These are phyloP conservation scores for Houttuynia cordata DNA, from an alignment of 164 flowering plant genomes.

Conservation along the genomic window DNA sequence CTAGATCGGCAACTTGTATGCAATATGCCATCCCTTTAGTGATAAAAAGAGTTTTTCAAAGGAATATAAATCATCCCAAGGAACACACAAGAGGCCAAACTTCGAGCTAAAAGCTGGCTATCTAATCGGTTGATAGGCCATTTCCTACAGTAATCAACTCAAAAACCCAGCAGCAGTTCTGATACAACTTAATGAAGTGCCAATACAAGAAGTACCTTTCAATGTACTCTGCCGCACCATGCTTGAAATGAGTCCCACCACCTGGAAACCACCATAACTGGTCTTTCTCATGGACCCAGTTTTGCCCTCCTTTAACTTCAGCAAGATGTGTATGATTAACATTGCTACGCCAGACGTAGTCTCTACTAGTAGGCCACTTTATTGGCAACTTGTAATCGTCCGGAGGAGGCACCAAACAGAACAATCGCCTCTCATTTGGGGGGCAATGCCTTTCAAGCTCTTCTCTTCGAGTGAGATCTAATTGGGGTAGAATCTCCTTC, in stretches of 20 bases:
- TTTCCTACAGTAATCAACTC: too few relatives aligned
- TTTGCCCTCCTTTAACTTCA: conserved; percentile 96
- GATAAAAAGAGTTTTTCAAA: too few relatives aligned
- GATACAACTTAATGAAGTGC: too few relatives aligned
- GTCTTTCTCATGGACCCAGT: conserved; percentile 81
- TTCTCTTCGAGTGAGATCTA: conserved; percentile 61
- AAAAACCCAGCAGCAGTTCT: too few relatives aligned
- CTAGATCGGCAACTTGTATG: neutral
- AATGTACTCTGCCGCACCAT: conserved; percentile 92
- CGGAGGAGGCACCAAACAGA: conserved; percentile 94
- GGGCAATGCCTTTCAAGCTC: conserved; percentile 95
- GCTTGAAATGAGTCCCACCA: conserved; percentile 98
- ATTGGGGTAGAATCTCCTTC: conserved; percentile 34
- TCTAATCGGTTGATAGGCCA: too few relatives aligned
- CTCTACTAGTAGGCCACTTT: conserved; percentile 91
- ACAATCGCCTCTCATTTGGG: conserved; percentile 59
- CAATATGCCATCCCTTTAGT: too few relatives aligned
- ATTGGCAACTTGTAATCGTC: conserved; percentile 76
- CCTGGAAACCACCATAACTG: conserved; percentile 98
- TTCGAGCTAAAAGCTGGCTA: too few relatives aligned
- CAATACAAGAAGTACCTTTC: conserved; percentile 40
- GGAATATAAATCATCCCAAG: too few relatives aligned
- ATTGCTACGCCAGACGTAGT: conserved; percentile 89
- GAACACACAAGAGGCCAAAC: too few relatives aligned
- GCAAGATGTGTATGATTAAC: conserved; percentile 92